Conservation (phyloP, 768 basidiomycete genomes). For the Pulveroboletus sp. region DNA sequence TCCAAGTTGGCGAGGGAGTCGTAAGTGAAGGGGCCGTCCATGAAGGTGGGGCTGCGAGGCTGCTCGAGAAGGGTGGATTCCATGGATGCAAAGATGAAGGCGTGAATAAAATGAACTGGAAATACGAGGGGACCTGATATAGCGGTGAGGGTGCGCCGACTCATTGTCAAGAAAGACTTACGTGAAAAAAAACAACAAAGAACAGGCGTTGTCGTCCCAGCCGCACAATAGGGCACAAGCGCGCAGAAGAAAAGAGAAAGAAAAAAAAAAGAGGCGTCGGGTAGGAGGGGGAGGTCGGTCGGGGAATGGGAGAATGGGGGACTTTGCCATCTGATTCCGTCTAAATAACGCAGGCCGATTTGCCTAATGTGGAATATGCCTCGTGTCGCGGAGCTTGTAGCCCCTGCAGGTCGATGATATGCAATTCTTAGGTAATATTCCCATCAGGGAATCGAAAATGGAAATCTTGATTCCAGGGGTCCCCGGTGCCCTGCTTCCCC, state of each 20-base stretch:
- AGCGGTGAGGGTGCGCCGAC: neutral
- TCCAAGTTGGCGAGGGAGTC: conserved; percentile 44
- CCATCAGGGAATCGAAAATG: conserved; percentile 12
- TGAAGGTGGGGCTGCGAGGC: conserved; percentile 48
- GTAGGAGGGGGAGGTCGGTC: conserved; percentile 30
- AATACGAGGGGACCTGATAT: conserved; percentile 30
- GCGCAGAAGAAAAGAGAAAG: conserved; percentile 22
- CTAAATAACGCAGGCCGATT: conserved; percentile 29
- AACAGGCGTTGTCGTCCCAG: conserved; percentile 28
- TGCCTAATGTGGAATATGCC: conserved; percentile 17
- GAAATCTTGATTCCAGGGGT: conserved; percentile 3
- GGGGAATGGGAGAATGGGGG: conserved; percentile 30
- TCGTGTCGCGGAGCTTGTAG: conserved; percentile 34
- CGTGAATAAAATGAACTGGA: conserved; percentile 33
- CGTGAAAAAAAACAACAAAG: conserved; percentile 34
- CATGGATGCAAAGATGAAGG: conserved; percentile 43
- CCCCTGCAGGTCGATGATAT: conserved; percentile 32
- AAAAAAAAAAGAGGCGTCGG: conserved; percentile 37
- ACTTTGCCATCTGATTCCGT: conserved; percentile 26
- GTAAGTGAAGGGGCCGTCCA: conserved; percentile 45
- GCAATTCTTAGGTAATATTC: conserved; percentile 29
- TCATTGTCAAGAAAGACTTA: conserved; percentile 16
- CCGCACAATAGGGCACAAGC: conserved; percentile 34
- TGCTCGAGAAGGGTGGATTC: conserved; percentile 50
- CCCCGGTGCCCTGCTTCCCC: conserved; percentile 30